Conservation (phyloP, 2,329 filamentous ascomycete species). For the Arthroderma uncinatum region DNA sequence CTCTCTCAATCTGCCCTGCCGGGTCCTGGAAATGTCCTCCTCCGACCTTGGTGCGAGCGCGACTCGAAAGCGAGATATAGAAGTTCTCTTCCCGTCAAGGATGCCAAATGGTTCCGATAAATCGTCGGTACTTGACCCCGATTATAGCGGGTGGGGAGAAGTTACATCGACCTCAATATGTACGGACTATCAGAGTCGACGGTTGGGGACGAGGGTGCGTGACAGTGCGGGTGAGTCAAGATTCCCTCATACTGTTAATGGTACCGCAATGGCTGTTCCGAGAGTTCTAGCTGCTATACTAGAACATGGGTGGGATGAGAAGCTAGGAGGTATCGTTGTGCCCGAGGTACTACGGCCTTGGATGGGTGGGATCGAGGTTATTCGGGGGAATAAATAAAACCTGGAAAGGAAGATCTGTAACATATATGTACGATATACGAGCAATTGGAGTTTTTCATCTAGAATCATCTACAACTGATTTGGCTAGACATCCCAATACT, state of each 20-base stretch:
- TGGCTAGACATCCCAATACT: too few relatives aligned
- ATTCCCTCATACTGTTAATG: slow-evolving; percentile 87
- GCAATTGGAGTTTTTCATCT: background rate
- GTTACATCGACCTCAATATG: slow-evolving; percentile 84
- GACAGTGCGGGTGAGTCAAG: slow-evolving; percentile 39
- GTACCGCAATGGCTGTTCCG: slow-evolving; percentile 84
- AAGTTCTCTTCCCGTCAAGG: slow-evolving; percentile 78
- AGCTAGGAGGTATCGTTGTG: slow-evolving; percentile 54
- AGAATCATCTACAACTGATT: background rate
- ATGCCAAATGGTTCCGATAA: background rate
- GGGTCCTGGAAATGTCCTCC: slow-evolving; percentile 85
- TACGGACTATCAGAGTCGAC: slow-evolving; percentile 83
- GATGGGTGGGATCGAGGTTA: slow-evolving; percentile 66
- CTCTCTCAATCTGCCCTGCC: slow-evolving; percentile 68
- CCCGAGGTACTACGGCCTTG: slow-evolving; percentile 70
- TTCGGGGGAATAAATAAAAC: slow-evolving; percentile 32
- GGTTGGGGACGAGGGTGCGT: slow-evolving; percentile 65
- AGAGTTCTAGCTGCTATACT: slow-evolving; percentile 78
- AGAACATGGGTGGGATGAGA: slow-evolving; percentile 80
- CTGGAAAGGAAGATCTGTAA: background rate
- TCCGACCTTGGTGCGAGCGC: slow-evolving; percentile 83
- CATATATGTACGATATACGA: too few relatives aligned
- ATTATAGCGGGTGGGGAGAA: slow-evolving; percentile 65
- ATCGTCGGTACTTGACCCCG: background rate
- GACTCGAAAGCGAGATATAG: slow-evolving; percentile 78